Evolutionary conservation across 2,329 filamentous ascomycete genomes (phyloP).

Genomic region (Ophiostoma tasmaniense): DNA sequence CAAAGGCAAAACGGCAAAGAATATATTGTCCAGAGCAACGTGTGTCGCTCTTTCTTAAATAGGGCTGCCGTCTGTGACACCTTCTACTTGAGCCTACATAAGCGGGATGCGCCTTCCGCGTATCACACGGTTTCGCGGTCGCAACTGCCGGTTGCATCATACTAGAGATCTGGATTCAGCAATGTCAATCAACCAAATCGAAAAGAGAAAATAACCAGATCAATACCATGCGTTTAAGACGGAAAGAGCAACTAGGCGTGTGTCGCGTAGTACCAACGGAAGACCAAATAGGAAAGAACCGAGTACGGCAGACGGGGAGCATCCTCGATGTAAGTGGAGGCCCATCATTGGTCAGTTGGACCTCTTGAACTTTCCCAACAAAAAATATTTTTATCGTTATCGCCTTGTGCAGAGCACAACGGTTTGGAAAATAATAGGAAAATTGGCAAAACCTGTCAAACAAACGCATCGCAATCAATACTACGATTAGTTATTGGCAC

Average conservation of each 20-base stretch:
- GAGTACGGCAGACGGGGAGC: background rate
- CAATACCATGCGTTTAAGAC: background rate
- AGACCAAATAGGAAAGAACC: conserved; percentile 1
- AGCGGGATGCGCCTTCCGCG: background rate
- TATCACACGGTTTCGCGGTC: background rate
- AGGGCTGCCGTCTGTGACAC: background rate
- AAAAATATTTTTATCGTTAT: conserved; percentile 1
- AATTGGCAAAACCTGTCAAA: background rate
- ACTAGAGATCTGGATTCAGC: background rate
- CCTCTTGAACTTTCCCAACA: conserved; percentile 19
- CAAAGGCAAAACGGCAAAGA: background rate
- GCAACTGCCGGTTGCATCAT: background rate
- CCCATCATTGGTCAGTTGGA: conserved; percentile 18
- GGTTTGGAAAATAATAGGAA: background rate
- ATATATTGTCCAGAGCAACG: background rate
- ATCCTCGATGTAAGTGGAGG: conserved; percentile 19
- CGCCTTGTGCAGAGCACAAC: background rate
- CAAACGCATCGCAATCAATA: background rate
- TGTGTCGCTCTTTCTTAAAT: background rate
- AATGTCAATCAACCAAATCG: background rate
- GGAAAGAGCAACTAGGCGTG: background rate
- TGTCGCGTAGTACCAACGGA: background rate
- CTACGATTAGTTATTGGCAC: background rate
- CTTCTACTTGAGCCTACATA: background rate
- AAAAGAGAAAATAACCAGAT: background rate